phyloP scores from a whole-genome alignment of 768 basidiomycete genomes.

The Hygrophorus russula region DNA sequence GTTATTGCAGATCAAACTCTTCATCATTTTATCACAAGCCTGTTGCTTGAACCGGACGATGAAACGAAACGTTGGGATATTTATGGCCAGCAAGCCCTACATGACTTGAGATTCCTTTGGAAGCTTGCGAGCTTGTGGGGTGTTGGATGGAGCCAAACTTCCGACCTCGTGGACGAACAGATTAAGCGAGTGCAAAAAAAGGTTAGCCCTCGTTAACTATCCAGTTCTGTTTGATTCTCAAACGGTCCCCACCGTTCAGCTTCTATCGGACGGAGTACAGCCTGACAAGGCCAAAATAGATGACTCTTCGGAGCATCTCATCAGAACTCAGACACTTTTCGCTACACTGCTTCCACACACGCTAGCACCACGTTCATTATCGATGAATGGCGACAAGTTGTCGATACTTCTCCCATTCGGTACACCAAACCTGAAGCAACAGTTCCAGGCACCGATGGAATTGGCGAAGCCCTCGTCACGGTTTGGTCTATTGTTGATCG shows the following conservation, averaged over 20 bases:
- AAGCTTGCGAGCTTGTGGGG: conserved; percentile 27
- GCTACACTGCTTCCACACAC: conserved; percentile 41
- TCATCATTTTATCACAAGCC: conserved; percentile 24
- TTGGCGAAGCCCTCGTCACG: conserved; percentile 62
- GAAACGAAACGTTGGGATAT: conserved; percentile 2
- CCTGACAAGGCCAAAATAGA: conserved; percentile 7
- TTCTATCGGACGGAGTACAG: conserved; percentile 7
- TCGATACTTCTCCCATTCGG: conserved; percentile 39
- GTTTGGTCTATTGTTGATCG: conserved; percentile 65
- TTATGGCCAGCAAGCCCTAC: conserved; percentile 19
- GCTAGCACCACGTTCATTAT: conserved; percentile 12
- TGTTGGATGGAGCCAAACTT: conserved; percentile 18
- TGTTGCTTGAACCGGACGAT: conserved; percentile 19
- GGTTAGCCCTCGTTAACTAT: conserved; percentile 14
- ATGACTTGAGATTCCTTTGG: conserved; percentile 40
- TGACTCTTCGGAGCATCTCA: conserved; percentile 30
- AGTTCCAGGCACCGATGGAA: conserved; percentile 48
- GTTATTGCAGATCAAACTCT: conserved; percentile 28
- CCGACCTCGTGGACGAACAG: conserved; percentile 16
- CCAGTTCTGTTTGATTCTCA: background rate
- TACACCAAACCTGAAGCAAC: conserved; percentile 37
- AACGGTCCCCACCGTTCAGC: conserved; percentile 5
- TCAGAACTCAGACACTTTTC: conserved; percentile 51
- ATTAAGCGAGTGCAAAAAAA: conserved; percentile 14
- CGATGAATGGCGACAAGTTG: conserved; percentile 3